Base-by-base conservation (phyloP, 768 basidiomycete genomes). In the Boletus barrowsii region DNA sequence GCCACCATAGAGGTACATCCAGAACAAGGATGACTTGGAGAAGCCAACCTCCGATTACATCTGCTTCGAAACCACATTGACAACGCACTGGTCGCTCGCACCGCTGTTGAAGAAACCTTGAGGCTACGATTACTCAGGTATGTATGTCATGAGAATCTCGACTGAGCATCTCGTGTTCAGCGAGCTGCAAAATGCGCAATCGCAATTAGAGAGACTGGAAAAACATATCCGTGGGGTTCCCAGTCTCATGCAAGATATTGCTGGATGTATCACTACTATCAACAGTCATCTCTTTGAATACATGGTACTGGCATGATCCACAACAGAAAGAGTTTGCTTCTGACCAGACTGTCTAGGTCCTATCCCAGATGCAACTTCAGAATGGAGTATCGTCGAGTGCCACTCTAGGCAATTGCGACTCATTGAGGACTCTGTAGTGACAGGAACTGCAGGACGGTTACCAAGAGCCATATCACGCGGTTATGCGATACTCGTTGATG, bases 1-100 rank as follows among this genome's bases (percentile, higher is more conserved):
- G 1, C 7, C 29, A 4, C 29, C 22, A 33, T 3, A 59, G 57
- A 26, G 18, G 36, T 35, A 45, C 17, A 2, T 17, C 8, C 52
- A 47, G 41, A 60, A 60, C 52, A 60, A 54, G 37, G 17, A 50
- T 0, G 58, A 60, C 10, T 3, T 55, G 15, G 26, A 40, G 10
- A 29, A 1, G 29, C 49, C 35, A 18, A 11, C 0, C 17, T 30
- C 6, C 58, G 36, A 10, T n/a, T 59, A 24, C 17, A 33, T 13
- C 15, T 46, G 0, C 33, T 59, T 22, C 42, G 13, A 5, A 32
- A 15, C 15, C 35, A 11, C 13, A 45, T 49, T 2, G 46, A 36
- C 22, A 22, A 49, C 17, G 47, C 47, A 13, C 47, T 51, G 5
- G 14, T 43, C 3, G 15, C 48, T 29, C 44, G 40, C 11, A 49